Base-by-base conservation (phyloP, 371 early-diverging fungal species). In the Rhizopus delemar region DNA sequence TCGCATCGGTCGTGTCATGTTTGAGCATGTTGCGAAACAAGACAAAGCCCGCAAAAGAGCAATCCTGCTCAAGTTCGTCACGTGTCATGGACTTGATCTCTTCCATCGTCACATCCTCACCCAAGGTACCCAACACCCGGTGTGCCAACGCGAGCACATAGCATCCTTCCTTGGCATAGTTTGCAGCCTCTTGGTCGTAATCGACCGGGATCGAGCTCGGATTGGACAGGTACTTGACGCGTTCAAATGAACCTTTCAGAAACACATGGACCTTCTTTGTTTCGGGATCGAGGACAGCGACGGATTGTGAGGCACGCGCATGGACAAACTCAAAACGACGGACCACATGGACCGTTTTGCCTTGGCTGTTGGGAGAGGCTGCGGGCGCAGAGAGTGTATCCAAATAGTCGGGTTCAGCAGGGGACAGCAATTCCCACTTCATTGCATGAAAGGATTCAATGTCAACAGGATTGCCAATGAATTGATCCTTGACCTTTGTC, bases 21-120 rank as follows among this genome's bases (percentile, higher is more conserved):
- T 98, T 98, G 39, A 95, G 81, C 81, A 87, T 89, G 71, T 96
- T 96, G 16, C 90, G 85, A 74, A 98, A 95, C 51, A 96, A 77
- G n/a, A 95, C 66, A 46, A 96, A 83, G 5, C 93, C 91, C 16
- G 83, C 57, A 41, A 96, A 82, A 15, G 60, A 53, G 39, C 86
- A 74, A 13, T 78, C 88, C 16, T 61, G 53, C 71, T 95, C 95
- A 41, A 91, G 63, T 41, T 86, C 82, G 9, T 87, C 86, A 45
- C 91, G 84, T 4, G 75, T 62, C 80, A 78, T 66, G 8, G 60
- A 43, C 34, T 71, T 69, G 22, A 86, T 70, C 16, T 77, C 65
- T 8, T 75, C 77, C 36, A 80, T 52, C 2, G 63, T 60, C 2
- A 78, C 41, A 41, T 85, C 65, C 53, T 69, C 22, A 2, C 73